Conservation (phyloP, 495 filamentous ascomycete species). For the Lasiosphaeria hispida region DNA sequence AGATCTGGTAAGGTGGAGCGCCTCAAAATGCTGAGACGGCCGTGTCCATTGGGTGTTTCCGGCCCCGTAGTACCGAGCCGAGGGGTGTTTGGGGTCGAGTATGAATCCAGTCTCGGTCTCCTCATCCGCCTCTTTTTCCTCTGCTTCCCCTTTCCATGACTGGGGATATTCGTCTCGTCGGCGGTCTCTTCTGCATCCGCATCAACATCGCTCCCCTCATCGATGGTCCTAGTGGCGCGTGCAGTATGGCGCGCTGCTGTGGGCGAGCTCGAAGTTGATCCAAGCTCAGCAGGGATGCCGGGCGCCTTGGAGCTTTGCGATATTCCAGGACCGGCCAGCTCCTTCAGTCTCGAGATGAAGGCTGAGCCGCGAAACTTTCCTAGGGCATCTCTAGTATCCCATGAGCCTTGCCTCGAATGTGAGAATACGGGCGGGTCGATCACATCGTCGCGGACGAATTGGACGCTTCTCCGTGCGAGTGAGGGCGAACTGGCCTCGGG, state of each 20-base stretch:
- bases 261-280: conserved; percentile 44
- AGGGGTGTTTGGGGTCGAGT: conserved; percentile 40
- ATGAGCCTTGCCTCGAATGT: conserved; percentile 55
- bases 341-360: conserved; percentile 66
- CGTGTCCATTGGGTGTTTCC: conserved; percentile 29
- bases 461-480: conserved; percentile 50
- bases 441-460: conserved; percentile 57
- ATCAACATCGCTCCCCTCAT: conserved; percentile 66
- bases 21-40: conserved; percentile 55
- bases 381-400: conserved; percentile 55
- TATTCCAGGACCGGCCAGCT: conserved; percentile 49
- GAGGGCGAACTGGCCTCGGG: conserved; percentile 23
- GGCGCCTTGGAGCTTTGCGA: conserved; percentile 47
- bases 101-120: conserved; percentile 46
- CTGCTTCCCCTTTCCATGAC: conserved; percentile 38
- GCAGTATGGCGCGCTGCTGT: conserved; percentile 43
- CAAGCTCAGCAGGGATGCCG: conserved; percentile 21
- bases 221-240: conserved; percentile 47
- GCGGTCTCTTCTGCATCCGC: conserved; percentile 75
- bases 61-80: conserved; percentile 25
- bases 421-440: conserved; percentile 39
- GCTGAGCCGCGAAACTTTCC: conserved; percentile 57
- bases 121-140: conserved; percentile 57
- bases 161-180: conserved; percentile 49
- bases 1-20: conserved; percentile 69